A percentile compares a stretch with the other conserved stretches of the same genome.
These are phyloP conservation scores for Malassezia sp. DNA, from an alignment of 1,284 basidiomycete species.

Conservation along the genomic window DNA sequence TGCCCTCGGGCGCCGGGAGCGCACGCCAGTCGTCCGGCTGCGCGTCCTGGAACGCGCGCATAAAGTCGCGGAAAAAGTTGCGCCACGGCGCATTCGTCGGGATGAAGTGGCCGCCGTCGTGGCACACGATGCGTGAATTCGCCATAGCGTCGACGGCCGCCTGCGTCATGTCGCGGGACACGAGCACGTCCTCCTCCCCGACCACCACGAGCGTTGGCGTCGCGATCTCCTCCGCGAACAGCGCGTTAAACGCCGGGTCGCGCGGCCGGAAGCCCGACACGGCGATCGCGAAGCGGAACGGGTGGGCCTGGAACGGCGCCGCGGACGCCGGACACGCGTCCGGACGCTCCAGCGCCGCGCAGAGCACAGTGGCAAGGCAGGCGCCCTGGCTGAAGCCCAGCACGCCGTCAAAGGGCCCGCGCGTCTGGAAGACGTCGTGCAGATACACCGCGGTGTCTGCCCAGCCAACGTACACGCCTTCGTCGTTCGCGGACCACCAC, in stretches of 20 bases:
- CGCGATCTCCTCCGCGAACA: slow-evolving; percentile 28
- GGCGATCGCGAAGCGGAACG: slow-evolving; percentile 35
- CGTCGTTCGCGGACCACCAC: slow-evolving; percentile 38
- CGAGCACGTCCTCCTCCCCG: slow-evolving; percentile 17
- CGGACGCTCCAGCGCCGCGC: slow-evolving; percentile 37
- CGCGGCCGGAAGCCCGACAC: slow-evolving; percentile 39
- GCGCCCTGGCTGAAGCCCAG: slow-evolving; percentile 42
- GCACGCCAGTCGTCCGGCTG: slow-evolving; percentile 1
- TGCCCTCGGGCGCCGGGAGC: slow-evolving; percentile 4
- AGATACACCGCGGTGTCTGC: slow-evolving; percentile 30
- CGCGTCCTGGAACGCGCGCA: slow-evolving; percentile 20
- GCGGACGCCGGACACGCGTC: slow-evolving; percentile 21
- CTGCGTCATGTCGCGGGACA: slow-evolving; percentile 22
- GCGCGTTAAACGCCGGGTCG: slow-evolving; percentile 23
- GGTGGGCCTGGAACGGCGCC: slow-evolving; percentile 20
- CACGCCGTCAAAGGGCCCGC: slow-evolving; percentile 42
- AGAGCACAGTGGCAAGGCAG: slow-evolving; percentile 30
- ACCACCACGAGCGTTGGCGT: slow-evolving; percentile 36
- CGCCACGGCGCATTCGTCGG: slow-evolving; percentile 42
- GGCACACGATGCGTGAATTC: slow-evolving; percentile 34
- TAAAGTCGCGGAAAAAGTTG: slow-evolving; percentile 38
- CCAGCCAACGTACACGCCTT: slow-evolving; percentile 31
- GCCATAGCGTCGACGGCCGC: slow-evolving; percentile 27
- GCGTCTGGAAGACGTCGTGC: slow-evolving; percentile 23
- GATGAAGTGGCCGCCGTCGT: slow-evolving; percentile 42